Evolutionary conservation across 108 stramenopile species (phyloP).

Genomic region (Nitzschia palea): DNA sequence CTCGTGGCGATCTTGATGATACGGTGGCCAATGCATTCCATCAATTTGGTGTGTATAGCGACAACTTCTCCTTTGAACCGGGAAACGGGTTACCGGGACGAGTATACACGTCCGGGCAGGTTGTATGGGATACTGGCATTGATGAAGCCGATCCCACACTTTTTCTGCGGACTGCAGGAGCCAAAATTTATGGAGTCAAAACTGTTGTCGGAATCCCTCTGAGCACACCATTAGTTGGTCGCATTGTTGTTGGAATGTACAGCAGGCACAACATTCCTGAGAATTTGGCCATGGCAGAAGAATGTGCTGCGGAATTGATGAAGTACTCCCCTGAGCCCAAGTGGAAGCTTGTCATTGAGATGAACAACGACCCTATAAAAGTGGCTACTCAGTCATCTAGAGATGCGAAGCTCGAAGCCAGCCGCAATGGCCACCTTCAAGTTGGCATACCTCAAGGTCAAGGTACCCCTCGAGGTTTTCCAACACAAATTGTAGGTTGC

Average conservation of each 20-base stretch:
- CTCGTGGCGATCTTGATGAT: slow-evolving; percentile 41
- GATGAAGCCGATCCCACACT: slow-evolving; percentile 40
- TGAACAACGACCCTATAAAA: slow-evolving; percentile 21
- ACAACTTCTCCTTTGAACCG: slow-evolving; percentile 71
- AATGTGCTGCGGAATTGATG: slow-evolving; percentile 33
- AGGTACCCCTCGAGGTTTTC: background rate
- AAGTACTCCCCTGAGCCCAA: slow-evolving; percentile 61
- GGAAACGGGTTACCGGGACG: slow-evolving; percentile 72
- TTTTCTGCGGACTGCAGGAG: slow-evolving; percentile 73
- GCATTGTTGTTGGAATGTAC: slow-evolving; percentile 68
- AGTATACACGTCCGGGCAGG: slow-evolving; percentile 49
- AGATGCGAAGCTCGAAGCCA: background rate
- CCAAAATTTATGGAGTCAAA: slow-evolving; percentile 67
- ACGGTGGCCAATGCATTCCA: slow-evolving; percentile 29
- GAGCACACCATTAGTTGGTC: slow-evolving; percentile 48
- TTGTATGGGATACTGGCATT: slow-evolving; percentile 58
- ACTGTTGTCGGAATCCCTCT: slow-evolving; percentile 74
- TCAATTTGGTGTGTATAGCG: slow-evolving; percentile 71
- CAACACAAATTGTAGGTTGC: slow-evolving; percentile 5
- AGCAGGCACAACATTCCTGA: slow-evolving; percentile 44
- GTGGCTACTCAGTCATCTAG: background rate
- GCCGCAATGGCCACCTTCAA: background rate
- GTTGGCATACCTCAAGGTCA: background rate
- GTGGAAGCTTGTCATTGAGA: slow-evolving; percentile 72
- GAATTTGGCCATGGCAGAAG: slow-evolving; percentile 33